Base-by-base conservation (phyloP, 345 rosid species). In the Gossypium turneri region DNA sequence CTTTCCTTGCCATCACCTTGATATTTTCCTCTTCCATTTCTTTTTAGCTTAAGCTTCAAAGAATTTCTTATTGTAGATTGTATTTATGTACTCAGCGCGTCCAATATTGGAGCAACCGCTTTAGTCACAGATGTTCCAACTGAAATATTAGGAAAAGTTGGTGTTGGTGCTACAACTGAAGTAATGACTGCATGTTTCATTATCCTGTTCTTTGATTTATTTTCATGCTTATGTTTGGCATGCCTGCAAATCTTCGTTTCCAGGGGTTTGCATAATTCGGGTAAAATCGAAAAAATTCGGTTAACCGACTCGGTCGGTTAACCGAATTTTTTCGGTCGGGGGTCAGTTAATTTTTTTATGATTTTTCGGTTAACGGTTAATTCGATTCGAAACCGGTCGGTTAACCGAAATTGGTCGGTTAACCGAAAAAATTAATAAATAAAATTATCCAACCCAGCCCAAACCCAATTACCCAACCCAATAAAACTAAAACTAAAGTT, bases 141-240 rank as follows among this genome's bases (percentile, higher is more conserved):
- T 25, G 86, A 96, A 69, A 86, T 95, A 79, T 95, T 93, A 88
- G 99, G 99, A 72, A 98, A 93, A 87, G 99, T 97, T 79, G 99
- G 98, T 83, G 93, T 95, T 84, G 91, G 87, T 85, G 99, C 98
- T 15, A 98, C 99, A 79, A 95, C 99, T 75, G 98, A 97, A 82
- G 85, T 93, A 75, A 95, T 95, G 99, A 93, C 97, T 44, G 99
- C 93, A 87, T 25, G 97, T 85, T 72, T 79, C 60, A 60, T 5
- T 60, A 58, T 81, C 57, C 48, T 51, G 43, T 44, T 44, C 66
- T 63, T 19, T 73, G 24, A 47, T 60, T 50, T 58, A 19, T 55
- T 55, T 12, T 41, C 4, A 41, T 12, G 20, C 2, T 9, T 8
- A 6, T 8, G 20, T 25, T 2, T 13, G 41, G 20, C 56, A 68